Percentiles rank a stretch among this genome's conserved stretches.
Evolutionary conservation across 2,329 filamentous ascomycete genomes (phyloP).

Genomic region (Trichoderma sp.): DNA sequence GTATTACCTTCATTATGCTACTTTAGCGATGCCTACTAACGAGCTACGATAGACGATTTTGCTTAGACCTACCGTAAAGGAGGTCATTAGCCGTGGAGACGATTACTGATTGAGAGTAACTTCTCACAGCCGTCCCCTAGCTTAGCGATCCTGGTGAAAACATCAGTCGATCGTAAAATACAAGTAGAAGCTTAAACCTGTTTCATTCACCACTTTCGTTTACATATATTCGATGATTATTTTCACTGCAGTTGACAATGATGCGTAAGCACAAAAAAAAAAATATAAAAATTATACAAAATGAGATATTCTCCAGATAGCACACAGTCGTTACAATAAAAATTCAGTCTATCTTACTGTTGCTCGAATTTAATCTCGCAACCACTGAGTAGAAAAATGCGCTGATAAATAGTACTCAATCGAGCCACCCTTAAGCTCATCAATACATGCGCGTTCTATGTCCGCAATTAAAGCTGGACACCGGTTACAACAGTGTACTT

Average conservation of each 20-base stretch:
- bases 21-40: neutral
- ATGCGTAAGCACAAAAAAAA: neutral
- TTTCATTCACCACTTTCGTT: neutral
- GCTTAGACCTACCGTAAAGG: constrained; percentile 72
- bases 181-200: neutral
- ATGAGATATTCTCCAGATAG: neutral
- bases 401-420: neutral
- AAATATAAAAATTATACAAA: neutral
- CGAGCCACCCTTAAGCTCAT: neutral
- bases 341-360: neutral
- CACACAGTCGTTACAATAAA: neutral
- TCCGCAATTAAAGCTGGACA: neutral
- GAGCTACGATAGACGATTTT: constrained; percentile 59
- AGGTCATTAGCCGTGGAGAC: constrained; percentile 76
- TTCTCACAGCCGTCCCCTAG: neutral
- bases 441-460: neutral
- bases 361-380: neutral
- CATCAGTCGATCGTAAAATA: neutral
- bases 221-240: neutral
- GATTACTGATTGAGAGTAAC: constrained; percentile 59
- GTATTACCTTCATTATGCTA: constrained; percentile 37
- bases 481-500: constrained; percentile 1
- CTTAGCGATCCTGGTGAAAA: neutral
- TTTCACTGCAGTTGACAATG: neutral
- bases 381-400: neutral